These are phyloP conservation scores for Paspalum notatum DNA, from an alignment of 176 grass and related monocot genomes.

Conservation along the genomic window DNA sequence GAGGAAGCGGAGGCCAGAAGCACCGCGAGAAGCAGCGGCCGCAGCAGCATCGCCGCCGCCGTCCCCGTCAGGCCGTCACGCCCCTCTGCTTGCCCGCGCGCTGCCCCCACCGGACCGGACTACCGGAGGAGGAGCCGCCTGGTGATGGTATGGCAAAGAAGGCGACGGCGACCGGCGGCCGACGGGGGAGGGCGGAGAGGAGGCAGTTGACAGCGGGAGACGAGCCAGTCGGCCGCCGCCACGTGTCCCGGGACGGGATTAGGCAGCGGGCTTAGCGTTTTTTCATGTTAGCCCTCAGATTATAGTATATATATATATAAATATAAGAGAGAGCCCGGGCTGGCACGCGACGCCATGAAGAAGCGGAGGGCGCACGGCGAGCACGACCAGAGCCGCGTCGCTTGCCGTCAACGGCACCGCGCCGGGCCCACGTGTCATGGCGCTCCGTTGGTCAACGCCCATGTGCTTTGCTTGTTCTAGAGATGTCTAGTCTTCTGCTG, in stretches of 20 bases:
- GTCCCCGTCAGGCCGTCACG: background rate
- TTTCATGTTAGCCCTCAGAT: background rate
- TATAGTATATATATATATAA: background rate
- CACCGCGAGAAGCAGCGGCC: background rate
- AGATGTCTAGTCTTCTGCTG: too few species aligned
- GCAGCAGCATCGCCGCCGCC: background rate
- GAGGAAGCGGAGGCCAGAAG: background rate
- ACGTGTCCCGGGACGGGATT: background rate
- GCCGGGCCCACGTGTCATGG: background rate
- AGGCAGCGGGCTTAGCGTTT: background rate
- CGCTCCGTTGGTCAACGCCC: too few species aligned
- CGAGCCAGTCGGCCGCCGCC: rapidly evolving
- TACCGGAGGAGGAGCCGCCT: background rate
- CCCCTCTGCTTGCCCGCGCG: background rate
- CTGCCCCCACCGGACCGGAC: background rate
- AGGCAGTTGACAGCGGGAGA: background rate
- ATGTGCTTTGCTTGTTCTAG: too few species aligned
- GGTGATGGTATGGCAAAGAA: background rate
- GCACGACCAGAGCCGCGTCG: background rate
- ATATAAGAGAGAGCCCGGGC: background rate
- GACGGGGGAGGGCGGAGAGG: too few species aligned
- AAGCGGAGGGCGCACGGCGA: background rate
- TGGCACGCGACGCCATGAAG: background rate
- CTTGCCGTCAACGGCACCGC: background rate
- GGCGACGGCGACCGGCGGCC: background rate